These are phyloP conservation scores for Leccinum variicolor DNA, from an alignment of 768 basidiomycete genomes.

Conservation along the genomic window DNA sequence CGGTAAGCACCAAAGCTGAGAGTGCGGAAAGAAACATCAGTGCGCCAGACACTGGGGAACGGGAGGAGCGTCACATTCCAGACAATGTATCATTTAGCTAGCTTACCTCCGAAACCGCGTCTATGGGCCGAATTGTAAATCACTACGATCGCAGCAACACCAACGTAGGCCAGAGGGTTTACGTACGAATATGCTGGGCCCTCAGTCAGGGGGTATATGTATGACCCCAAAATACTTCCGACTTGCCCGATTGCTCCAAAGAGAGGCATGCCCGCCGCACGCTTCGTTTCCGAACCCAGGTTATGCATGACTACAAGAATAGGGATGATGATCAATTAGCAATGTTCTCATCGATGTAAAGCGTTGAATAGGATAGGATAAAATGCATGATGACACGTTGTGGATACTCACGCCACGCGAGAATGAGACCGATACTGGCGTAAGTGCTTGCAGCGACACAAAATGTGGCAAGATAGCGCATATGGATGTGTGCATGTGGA, in stretches of 20 bases:
- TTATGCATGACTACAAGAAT: conserved; percentile 36
- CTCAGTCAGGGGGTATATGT: conserved; percentile 39
- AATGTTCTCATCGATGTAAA: not conserved
- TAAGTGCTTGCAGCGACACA: conserved; percentile 45
- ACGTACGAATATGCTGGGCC: conserved; percentile 38
- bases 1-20: conserved; percentile 18
- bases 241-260: conserved; percentile 40
- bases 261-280: conserved; percentile 40
- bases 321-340: not conserved
- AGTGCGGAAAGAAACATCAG: conserved; percentile 25
- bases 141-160: not conserved
- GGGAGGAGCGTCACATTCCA: not conserved
- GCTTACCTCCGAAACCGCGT: conserved; percentile 17
- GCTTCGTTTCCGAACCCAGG: conserved; percentile 44
- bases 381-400: not conserved
- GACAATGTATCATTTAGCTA: not conserved
- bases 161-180: not conserved
- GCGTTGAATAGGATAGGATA: not conserved
- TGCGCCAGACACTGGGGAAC: conserved; percentile 1
- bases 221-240: conserved; percentile 39
- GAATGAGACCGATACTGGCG: conserved; percentile 40
- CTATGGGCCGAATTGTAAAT: not conserved
- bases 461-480: conserved; percentile 46
- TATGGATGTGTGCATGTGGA: conserved; percentile 25
- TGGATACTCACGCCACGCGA: conserved; percentile 44